These are phyloP conservation scores for Poronia punctata DNA, from an alignment of 495 filamentous ascomycete species.

Conservation along the genomic window DNA sequence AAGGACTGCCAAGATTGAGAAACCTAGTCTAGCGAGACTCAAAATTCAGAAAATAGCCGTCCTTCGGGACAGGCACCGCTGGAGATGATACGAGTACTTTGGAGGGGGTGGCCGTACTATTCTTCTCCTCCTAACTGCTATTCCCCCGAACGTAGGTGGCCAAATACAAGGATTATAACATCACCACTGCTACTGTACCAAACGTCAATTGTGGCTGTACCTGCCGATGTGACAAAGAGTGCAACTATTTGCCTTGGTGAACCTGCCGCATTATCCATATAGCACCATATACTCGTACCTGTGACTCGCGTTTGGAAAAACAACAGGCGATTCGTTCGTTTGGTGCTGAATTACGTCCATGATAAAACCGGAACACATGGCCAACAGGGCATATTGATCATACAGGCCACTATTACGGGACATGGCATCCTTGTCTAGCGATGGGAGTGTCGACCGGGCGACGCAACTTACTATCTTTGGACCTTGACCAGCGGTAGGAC, in stretches of 20 bases:
- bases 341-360: conserved; percentile 16
- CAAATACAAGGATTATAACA: conserved; percentile 5
- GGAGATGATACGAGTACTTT: conserved; percentile 6
- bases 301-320: too few relatives aligned
- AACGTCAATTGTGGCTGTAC: not conserved
- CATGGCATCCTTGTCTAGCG: too few relatives aligned
- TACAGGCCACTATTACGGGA: too few relatives aligned
- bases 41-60: conserved; percentile 12
- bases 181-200: conserved; percentile 1
- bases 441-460: too few relatives aligned
- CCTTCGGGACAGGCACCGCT: conserved; percentile 5
- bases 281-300: too few relatives aligned
- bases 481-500: too few relatives aligned
- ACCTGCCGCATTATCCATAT: not conserved
- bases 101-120: conserved; percentile 11
- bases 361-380: conserved; percentile 24
- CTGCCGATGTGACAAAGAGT: too few relatives aligned
- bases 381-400: conserved; percentile 26
- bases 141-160: too few relatives aligned
- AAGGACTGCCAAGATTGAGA: conserved; percentile 11
- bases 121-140: too few relatives aligned
- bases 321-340: too few relatives aligned
- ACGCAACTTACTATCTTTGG: too few relatives aligned
- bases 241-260: not conserved
- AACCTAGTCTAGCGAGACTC: conserved; percentile 10